Conservation (phyloP, 208 protist genomes). For the Crithidia brevicula region DNA sequence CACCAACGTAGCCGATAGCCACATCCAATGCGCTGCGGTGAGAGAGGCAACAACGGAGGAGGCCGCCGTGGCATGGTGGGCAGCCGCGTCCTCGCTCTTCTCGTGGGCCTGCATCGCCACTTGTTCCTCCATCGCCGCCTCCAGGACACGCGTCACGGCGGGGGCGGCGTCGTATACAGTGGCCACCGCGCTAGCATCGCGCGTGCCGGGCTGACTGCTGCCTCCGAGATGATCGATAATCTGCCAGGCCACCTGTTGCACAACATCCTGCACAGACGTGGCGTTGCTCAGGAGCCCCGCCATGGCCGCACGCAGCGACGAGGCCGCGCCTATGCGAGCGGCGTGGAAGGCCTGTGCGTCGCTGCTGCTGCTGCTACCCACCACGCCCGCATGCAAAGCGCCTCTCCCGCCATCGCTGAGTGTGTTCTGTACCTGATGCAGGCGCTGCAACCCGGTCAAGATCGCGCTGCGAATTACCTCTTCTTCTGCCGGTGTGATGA, state of each 20-base stretch:
- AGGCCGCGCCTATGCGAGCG: not conserved
- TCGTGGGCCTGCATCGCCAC: not conserved
- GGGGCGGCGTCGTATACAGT: constrained; percentile 19
- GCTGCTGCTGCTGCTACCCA: not conserved
- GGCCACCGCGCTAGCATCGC: not conserved
- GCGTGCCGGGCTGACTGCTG: not conserved
- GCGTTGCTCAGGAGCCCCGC: constrained; percentile 1
- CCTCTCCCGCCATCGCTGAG: not conserved
- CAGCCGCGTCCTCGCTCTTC: not conserved
- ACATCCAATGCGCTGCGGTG: constrained; percentile 20
- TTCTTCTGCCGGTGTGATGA: constrained; percentile 13
- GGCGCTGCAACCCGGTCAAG: constrained; percentile 8
- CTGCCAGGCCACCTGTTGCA: constrained; percentile 7
- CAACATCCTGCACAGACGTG: constrained; percentile 8
- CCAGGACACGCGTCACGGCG: constrained; percentile 22
- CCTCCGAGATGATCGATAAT: constrained; percentile 8
- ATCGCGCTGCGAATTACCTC: constrained; percentile 10
- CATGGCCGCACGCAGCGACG: constrained; percentile 6
- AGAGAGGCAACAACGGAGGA: not conserved
- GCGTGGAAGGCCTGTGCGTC: not conserved
- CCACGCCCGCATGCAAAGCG: too few species aligned
- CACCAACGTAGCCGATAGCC: constrained; percentile 18
- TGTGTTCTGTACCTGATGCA: not conserved
- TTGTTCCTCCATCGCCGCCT: constrained; percentile 8
- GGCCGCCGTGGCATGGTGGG: not conserved